Base-by-base conservation (phyloP, 306 rosid species). In the Macrotyloma uniflorum region DNA sequence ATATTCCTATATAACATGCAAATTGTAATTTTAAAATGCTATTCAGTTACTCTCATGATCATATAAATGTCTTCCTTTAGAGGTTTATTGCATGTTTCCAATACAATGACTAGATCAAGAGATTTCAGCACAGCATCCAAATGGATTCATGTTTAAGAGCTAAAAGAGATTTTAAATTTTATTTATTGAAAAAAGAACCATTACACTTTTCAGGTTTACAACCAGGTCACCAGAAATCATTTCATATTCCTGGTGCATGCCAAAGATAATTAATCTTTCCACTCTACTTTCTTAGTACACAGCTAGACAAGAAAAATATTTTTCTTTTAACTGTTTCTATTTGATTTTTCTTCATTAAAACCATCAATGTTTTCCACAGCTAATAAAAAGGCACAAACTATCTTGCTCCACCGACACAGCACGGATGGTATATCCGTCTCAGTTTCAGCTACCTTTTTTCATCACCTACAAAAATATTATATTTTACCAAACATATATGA, bases 21-120 rank as follows among this genome's bases (percentile, higher is more conserved):
- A 30, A n/a, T 24, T 57, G 18, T 13, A 15, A 57, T 24, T 66
- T 24, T 7, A 8, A 24, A n/a, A n/a, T n/a, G 7, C 20, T 47
- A 81, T 50, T 50, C 38, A 24, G 54, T n/a, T 13, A 61, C 68
- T 33, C 54, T 76, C 63, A 14, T 22, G 58, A 11, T 70, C 42
- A 33, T 32, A 43, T 16, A 14, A 76, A 67, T 22, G 20, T 54
- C 16, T 33, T 46, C 67, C 49, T 45, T 36, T 38, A 4, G 53
- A 8, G 51, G 19, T 42, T 30, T 15, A 22, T 70, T 53, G 22
- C 26, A 72, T 6, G 63, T 45, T 74, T 45, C 10, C 66, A 63
- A 65, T 18, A 24, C 51, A 62, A 32, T 38, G 23, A 67, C 26
- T 67, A 66, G 54, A 3, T 32, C 20, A 28, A 19, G 13, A 5